phyloP scores from a whole-genome alignment of 352 stramenopile species.

The Hyphochytrium catenoides region DNA sequence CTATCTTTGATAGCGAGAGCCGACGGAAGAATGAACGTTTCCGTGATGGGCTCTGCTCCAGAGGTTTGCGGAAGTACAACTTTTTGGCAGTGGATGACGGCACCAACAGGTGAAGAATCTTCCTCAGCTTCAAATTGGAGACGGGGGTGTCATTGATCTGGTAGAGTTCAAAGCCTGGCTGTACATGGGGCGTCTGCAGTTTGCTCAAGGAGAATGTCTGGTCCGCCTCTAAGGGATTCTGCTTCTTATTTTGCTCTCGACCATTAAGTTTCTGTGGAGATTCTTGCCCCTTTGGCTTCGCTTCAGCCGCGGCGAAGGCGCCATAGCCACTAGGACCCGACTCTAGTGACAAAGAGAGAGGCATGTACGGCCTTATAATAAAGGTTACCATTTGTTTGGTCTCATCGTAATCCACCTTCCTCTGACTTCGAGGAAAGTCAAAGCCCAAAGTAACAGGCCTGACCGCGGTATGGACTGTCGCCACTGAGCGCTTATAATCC shows the following conservation, averaged over 20 bases:
- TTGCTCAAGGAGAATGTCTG: slow-evolving; percentile 7
- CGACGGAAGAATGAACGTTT: slow-evolving; percentile 15
- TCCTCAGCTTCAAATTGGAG: slow-evolving; percentile 21
- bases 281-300: slow-evolving; percentile 22
- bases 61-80: slow-evolving; percentile 29
- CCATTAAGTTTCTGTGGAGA: slow-evolving; percentile 17
- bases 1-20: slow-evolving; percentile 21
- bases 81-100: slow-evolving; percentile 18
- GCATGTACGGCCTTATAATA: no score
- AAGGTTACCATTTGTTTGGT: no score
- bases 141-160: slow-evolving; percentile 33
- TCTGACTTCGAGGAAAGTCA: slow-evolving; percentile 13
- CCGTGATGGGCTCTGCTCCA: slow-evolving; percentile 7
- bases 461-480: slow-evolving; percentile 18
- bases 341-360: no score
- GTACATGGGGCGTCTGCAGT: slow-evolving; percentile 10
- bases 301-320: slow-evolving; percentile 18
- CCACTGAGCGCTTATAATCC: slow-evolving; percentile 20
- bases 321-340: no score
- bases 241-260: slow-evolving; percentile 13
- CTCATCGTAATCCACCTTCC: slow-evolving; percentile 19
- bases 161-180: slow-evolving; percentile 27
- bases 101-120: slow-evolving; percentile 28
- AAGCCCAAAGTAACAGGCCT: slow-evolving; percentile 33
- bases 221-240: slow-evolving; percentile 1